Evolutionary conservation across 1,284 basidiomycete species (phyloP), one percentile per base, ranked within the genome.

Genomic region (Ceratobasidium sp.): DNA sequence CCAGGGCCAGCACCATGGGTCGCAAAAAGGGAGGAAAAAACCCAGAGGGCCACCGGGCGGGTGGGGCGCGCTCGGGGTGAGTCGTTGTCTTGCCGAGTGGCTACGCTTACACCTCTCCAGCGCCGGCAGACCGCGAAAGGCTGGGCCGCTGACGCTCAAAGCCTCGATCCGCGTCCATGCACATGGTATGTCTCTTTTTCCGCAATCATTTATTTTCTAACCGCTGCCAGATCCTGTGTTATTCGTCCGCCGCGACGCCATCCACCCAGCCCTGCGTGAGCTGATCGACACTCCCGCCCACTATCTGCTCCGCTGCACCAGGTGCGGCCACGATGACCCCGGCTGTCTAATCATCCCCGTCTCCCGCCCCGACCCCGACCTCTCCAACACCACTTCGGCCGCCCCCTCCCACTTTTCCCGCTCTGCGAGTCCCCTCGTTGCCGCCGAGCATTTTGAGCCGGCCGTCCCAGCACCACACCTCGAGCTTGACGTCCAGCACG

Each of bases 81-180:
- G 48, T 53, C 3, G 51, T 28, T 30, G 6, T 28, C 4, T 2
- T 6, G 4, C 2, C 23, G 11, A 7, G 8, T 21, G 8, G 25
- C 25, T 23, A 8, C 51, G 25, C 51, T 53, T 3, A 53, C 25
- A 14, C 18, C 11, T 30, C 51, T 11, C 30, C 56, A 51, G 64
- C 25, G 64, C 64, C 53, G 64, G 64, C 42, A 51, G 64, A 4
- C 64, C 64, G 9, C 51, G 64, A 4, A 69, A 69, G 64, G 40
- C 64, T 25, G 64, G 64, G 33, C 64, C 64, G 18, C 53, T 69
- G 23, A 69, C 64, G 1, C 64, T 69, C 64, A 69, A 69, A 53
- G 64, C 51, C 25, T 69, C 64, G 7, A 58, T 69, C 40, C 64
- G 64, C 38, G 53, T 69, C 40, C 63, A 66, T 42, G 63, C 63